Evolutionary conservation across 1,139 yeast species (phyloP).

Genomic region (Hansenula lynferdii): DNA sequence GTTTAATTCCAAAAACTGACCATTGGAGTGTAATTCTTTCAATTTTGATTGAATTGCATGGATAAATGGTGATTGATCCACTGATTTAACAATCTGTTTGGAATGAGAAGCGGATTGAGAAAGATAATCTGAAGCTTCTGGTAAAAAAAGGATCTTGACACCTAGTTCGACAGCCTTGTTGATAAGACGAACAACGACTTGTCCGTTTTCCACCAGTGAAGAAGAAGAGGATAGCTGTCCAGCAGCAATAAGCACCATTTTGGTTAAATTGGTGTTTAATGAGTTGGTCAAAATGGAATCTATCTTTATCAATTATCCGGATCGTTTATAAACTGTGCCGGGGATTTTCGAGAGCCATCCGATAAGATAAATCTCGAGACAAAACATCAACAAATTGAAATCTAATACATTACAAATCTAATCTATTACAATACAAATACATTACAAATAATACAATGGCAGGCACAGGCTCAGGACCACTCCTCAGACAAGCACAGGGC

Average conservation of each 20-base stretch:
- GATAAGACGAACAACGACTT: slow-evolving; percentile 52
- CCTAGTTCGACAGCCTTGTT: slow-evolving; percentile 53
- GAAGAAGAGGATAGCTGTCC: slow-evolving; percentile 85
- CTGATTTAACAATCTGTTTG: slow-evolving; percentile 46
- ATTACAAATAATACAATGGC: background rate
- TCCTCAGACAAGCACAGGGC: slow-evolving; percentile 18
- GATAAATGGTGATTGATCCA: slow-evolving; percentile 46
- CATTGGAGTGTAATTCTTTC: slow-evolving; percentile 24
- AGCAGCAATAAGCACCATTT: slow-evolving; percentile 65
- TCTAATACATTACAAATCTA: background rate
- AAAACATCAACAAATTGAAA: background rate
- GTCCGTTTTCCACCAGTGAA: slow-evolving; percentile 53
- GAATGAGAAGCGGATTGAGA: slow-evolving; percentile 69
- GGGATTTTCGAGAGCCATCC: too few relatives aligned
- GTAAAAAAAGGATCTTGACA: slow-evolving; percentile 70
- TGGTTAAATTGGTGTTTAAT: background rate
- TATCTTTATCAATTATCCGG: too few relatives aligned
- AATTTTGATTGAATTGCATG: slow-evolving; percentile 45
- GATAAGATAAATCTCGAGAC: too few relatives aligned
- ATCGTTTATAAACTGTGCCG: too few relatives aligned
- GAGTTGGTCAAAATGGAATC: too few relatives aligned
- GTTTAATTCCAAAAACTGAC: slow-evolving; percentile 39
- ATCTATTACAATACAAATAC: too few relatives aligned
- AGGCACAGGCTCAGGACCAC: background rate
- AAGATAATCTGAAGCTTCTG: slow-evolving; percentile 91